Conservation (phyloP, 176 grass and related monocot genomes). For the Oryza glaberrima region DNA sequence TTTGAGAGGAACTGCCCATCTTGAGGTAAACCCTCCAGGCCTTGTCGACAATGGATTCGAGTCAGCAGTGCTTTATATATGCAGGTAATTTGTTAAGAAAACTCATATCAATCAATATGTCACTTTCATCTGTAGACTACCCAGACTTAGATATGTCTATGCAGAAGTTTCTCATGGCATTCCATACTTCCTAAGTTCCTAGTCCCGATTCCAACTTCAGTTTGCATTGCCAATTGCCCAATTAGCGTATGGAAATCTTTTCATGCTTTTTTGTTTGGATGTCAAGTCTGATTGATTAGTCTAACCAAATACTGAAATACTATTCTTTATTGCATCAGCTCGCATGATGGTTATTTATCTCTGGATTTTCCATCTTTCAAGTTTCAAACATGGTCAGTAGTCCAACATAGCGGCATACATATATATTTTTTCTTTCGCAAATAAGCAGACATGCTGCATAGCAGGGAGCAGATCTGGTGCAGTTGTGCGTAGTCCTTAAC, state of each 20-base stretch:
- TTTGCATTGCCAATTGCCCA: background rate
- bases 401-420: constrained; percentile 16
- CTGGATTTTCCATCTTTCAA: constrained; percentile 17
- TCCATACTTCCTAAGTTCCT: background rate
- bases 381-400: background rate
- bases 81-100: constrained; percentile 28
- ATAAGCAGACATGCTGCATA: constrained; percentile 20
- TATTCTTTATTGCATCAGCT: background rate
- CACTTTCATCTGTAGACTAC: background rate
- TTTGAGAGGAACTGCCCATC: background rate
- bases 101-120: background rate
- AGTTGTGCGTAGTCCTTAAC: background rate
- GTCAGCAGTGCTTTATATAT: background rate
- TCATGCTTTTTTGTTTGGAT: background rate
- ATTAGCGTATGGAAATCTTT: background rate
- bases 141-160: background rate
- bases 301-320: background rate
- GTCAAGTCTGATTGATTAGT: background rate
- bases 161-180: constrained; percentile 3
- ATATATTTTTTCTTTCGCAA: background rate
- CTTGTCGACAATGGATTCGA: background rate
- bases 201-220: background rate
- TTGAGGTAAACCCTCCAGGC: background rate
- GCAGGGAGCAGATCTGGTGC: constrained; percentile 34
- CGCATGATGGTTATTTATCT: background rate